These are phyloP conservation scores for Anisogramma anomala DNA, from an alignment of 2,329 filamentous ascomycete species.

Conservation along the genomic window DNA sequence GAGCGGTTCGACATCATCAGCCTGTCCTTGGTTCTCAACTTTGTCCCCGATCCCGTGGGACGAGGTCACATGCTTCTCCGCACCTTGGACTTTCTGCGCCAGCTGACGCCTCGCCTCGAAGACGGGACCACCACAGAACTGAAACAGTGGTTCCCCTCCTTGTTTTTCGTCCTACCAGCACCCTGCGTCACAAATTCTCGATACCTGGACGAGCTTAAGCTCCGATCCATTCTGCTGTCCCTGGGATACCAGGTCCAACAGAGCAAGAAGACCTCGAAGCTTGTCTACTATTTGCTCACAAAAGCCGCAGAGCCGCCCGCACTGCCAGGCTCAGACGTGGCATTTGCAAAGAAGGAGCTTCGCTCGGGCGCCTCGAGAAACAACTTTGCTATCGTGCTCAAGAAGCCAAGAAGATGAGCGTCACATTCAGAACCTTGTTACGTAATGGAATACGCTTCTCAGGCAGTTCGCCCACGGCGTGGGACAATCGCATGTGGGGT, in stretches of 20 bases:
- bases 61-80: constrained; percentile 79
- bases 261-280: constrained; percentile 66
- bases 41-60: constrained; percentile 63
- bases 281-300: constrained; percentile 84
- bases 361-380: constrained; percentile 68
- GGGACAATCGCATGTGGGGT: no score
- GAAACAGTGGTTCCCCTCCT: constrained; percentile 42
- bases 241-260: constrained; percentile 59
- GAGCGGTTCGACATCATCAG: constrained; percentile 83
- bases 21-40: constrained; percentile 86
- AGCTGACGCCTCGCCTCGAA: constrained; percentile 17
- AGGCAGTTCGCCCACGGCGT: no score
- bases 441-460: no score
- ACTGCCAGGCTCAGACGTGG: constrained; percentile 13
- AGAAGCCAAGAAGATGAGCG: constrained; percentile 15
- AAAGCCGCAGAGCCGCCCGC: constrained; percentile 23
- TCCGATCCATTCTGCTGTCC: constrained; percentile 62
- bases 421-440: no score
- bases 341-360: constrained; percentile 63
- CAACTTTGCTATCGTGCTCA: constrained; percentile 76
- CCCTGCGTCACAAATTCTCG: constrained; percentile 84
- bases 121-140: constrained; percentile 7
- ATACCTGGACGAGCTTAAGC: constrained; percentile 63
- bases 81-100: constrained; percentile 57
- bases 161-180: constrained; percentile 84